Conservation (phyloP, 2,329 filamentous ascomycete species). For the Colletotrichum sojae region DNA sequence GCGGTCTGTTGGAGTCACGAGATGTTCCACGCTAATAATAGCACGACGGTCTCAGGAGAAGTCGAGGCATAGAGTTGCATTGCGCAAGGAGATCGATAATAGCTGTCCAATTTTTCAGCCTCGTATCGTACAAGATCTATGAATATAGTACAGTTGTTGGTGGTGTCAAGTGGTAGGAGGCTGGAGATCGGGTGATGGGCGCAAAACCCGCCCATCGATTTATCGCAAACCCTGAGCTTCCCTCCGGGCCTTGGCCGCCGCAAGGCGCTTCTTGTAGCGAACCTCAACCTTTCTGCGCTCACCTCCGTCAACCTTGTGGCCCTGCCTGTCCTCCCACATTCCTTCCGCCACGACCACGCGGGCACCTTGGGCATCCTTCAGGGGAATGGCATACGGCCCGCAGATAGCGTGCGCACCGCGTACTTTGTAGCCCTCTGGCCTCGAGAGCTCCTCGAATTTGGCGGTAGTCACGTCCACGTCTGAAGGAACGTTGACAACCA, state of each 20-base stretch:
- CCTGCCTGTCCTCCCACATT: slow-evolving; percentile 91
- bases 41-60: not conserved
- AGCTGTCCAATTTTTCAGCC: slow-evolving; percentile 27
- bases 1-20: not conserved
- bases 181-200: slow-evolving; percentile 25
- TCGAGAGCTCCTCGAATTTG: slow-evolving; percentile 52
- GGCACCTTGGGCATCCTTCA: slow-evolving; percentile 76
- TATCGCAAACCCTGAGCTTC: slow-evolving; percentile 53
- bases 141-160: slow-evolving; percentile 38
- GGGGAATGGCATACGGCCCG: slow-evolving; percentile 80
- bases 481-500: slow-evolving; percentile 69
- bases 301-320: slow-evolving; percentile 95
- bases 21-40: slow-evolving; percentile 17
- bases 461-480: slow-evolving; percentile 52
- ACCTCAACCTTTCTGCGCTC: slow-evolving; percentile 91
- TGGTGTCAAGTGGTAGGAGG: slow-evolving; percentile 35
- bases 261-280: slow-evolving; percentile 85
- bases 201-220: not conserved
- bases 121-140: slow-evolving; percentile 41
- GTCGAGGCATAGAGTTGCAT: not conserved
- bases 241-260: slow-evolving; percentile 80
- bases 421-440: slow-evolving; percentile 72
- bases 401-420: slow-evolving; percentile 77
- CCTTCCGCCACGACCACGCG: slow-evolving; percentile 83
- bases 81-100: slow-evolving; percentile 19